phyloP scores from a whole-genome alignment of 768 basidiomycete species.

The Holtermannia corniformis region DNA sequence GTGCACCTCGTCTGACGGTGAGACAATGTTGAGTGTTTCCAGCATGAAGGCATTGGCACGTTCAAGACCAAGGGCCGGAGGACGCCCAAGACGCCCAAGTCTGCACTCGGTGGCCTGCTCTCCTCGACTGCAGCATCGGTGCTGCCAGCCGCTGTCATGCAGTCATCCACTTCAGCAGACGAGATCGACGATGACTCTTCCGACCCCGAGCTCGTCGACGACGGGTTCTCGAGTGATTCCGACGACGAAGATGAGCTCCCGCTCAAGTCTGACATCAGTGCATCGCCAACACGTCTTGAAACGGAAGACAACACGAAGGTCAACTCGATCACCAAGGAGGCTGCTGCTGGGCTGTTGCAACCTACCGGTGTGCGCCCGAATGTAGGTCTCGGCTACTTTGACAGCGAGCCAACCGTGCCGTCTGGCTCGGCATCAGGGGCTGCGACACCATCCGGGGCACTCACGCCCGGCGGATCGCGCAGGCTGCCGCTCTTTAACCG shows the following conservation, averaged over 20 bases:
- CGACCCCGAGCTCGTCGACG: conserved; percentile 29
- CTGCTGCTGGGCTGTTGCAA: neutral
- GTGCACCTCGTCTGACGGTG: conserved; percentile 9
- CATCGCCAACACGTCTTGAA: neutral
- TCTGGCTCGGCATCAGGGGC: conserved; percentile 7
- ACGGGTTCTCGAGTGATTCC: conserved; percentile 25
- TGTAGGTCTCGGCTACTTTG: neutral
- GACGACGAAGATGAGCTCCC: conserved; percentile 15
- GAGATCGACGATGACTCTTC: conserved; percentile 46
- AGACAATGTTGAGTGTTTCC: conserved; percentile 1
- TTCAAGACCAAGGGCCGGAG: conserved; percentile 28
- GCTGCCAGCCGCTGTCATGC: conserved; percentile 3
- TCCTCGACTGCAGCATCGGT: conserved; percentile 12
- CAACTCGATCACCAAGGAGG: neutral
- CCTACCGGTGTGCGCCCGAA: conserved; percentile 4
- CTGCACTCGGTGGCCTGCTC: neutral
- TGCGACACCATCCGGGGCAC: conserved; percentile 9
- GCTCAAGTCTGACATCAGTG: no score
- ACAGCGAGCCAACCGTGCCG: neutral
- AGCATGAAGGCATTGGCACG: conserved; percentile 41
- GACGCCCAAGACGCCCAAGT: neutral
- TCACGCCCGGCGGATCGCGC: conserved; percentile 25
- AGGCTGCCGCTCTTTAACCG: conserved; percentile 18
- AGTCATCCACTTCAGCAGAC: conserved; percentile 17
- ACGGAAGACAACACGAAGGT: neutral